Evolutionary conservation across 345 rosid genomes (phyloP).

Genomic region (Camelina sativa): DNA sequence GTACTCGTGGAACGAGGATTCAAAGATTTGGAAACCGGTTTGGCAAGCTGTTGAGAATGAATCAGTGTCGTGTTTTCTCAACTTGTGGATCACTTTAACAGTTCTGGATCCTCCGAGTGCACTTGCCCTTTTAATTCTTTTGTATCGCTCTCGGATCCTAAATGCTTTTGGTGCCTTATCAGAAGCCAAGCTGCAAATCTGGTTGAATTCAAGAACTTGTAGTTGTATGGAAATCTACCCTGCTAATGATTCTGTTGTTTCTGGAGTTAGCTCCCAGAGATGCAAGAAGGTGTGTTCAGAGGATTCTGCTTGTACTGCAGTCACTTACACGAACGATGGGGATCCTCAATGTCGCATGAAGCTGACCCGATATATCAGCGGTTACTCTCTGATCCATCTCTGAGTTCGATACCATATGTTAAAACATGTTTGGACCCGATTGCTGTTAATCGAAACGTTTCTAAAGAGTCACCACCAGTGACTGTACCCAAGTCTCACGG

Average conservation of each 20-base stretch:
- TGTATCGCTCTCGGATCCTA: conserved; percentile 39
- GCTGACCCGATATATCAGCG: conserved; percentile 60
- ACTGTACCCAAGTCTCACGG: conserved; percentile 20
- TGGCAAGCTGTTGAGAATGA: conserved; percentile 92
- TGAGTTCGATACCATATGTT: conserved; percentile 62
- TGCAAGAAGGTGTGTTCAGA: conserved; percentile 61
- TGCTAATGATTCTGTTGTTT: conserved; percentile 50
- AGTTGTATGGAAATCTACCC: conserved; percentile 70
- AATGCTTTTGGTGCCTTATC: conserved; percentile 57
- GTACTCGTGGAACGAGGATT: conserved; percentile 67
- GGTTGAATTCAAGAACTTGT: conserved; percentile 54
- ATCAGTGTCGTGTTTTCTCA: conserved; percentile 82
- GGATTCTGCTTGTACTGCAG: conserved; percentile 60
- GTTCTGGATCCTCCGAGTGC: conserved; percentile 58
- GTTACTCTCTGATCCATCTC: conserved; percentile 66
- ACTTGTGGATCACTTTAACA: conserved; percentile 65
- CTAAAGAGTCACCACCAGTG: conserved; percentile 31
- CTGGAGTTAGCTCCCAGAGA: conserved; percentile 49
- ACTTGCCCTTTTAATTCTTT: conserved; percentile 53
- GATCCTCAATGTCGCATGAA: conserved; percentile 55
- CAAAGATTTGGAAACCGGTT: conserved; percentile 64
- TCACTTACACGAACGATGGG: conserved; percentile 65
- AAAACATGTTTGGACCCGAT: conserved; percentile 71
- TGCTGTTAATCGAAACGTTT: conserved; percentile 58
- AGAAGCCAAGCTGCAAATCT: conserved; percentile 49